Base-by-base conservation (phyloP, 2,329 filamentous ascomycete species). In the Ophiostoma fasciatum region DNA sequence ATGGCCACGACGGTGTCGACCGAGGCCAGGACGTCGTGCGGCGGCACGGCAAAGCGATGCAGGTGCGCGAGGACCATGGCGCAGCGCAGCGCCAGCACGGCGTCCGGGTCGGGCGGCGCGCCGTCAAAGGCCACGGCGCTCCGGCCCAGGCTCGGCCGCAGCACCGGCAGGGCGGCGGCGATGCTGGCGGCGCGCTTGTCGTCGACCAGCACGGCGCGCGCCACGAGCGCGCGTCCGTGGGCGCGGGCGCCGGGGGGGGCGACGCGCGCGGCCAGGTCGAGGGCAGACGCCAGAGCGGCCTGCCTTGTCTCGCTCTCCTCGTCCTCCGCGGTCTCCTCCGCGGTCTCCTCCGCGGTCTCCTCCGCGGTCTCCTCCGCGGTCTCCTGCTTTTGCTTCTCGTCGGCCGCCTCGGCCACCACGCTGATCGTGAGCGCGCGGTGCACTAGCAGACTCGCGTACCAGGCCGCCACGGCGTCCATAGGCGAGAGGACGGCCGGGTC, bases 381-480 rank as follows among this genome's bases (percentile, higher is more conserved):
- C 8, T 6, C 23, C 11, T 12, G 23, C 23, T 25, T 13, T n/a
- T n/a, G n/a, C n/a, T n/a, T n/a, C n/a, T n/a, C n/a, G 37, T 74
- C 64, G 40, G 55, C 60, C 3, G 58, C 15, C 14, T 64, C 55
- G 12, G 60, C 58, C 28, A 70, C 66, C 23, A 92, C 63, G 25
- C 71, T 76, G 13, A 64, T 63, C 11, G 74, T 62, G 20, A 94
- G 66, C 3, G 74, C 75, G 39, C 70, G 68, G 48, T 85, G 81
- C 26, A 94, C 60, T 11, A 73, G 64, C 37, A 78, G 66, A 44
- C 74, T 83, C 1, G 87, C 92, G 63, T 78, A 90, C 87, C 87
- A 94, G 3, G 87, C 83, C 7, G 87, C 83, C 35, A 94, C 73
- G 11, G 84, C 85, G 55, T 94, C 88, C 45, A 94, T 71, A 1